These are phyloP conservation scores for Sporisorium scitamineum DNA, from an alignment of 1,284 basidiomycete species.

Conservation along the genomic window DNA sequence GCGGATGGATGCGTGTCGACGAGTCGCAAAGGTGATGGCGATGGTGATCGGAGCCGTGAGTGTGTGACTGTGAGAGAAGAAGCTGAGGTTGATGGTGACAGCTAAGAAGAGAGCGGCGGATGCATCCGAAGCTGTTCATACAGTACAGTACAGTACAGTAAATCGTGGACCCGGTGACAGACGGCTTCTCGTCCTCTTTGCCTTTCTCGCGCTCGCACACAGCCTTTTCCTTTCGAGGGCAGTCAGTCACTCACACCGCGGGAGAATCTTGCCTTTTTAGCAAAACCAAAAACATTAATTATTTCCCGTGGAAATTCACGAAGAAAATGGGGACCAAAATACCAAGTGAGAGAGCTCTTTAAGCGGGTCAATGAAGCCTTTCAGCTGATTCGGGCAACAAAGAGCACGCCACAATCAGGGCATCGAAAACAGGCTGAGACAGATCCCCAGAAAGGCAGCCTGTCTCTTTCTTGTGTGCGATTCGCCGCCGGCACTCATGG, in stretches of 20 bases:
- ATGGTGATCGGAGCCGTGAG: too few relatives aligned
- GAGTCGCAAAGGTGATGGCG: not conserved
- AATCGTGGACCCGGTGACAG: not conserved
- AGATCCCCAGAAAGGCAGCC: too few relatives aligned
- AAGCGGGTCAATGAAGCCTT: too few relatives aligned
- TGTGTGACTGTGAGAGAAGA: not conserved
- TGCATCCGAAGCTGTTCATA: not conserved
- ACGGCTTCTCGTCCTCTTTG: not conserved
- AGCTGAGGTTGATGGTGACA: not conserved
- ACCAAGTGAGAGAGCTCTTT: too few relatives aligned
- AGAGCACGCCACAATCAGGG: too few relatives aligned
- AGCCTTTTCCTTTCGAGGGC: not conserved
- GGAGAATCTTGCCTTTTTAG: not conserved
- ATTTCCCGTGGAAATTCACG: too few relatives aligned
- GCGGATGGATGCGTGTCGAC: conserved; percentile 3
- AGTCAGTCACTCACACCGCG: not conserved
- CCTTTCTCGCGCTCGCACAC: not conserved
- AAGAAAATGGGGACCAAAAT: too few relatives aligned
- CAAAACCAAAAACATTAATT: too few relatives aligned
- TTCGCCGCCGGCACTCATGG: too few relatives aligned
- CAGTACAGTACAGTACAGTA: not conserved
- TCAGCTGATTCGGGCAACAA: too few relatives aligned
- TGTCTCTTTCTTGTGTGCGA: too few relatives aligned
- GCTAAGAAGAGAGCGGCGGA: not conserved
- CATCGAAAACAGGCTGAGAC: too few relatives aligned